Conservation (phyloP, 176 grass and related monocot genomes). For the Thinopyrum elongatum region DNA sequence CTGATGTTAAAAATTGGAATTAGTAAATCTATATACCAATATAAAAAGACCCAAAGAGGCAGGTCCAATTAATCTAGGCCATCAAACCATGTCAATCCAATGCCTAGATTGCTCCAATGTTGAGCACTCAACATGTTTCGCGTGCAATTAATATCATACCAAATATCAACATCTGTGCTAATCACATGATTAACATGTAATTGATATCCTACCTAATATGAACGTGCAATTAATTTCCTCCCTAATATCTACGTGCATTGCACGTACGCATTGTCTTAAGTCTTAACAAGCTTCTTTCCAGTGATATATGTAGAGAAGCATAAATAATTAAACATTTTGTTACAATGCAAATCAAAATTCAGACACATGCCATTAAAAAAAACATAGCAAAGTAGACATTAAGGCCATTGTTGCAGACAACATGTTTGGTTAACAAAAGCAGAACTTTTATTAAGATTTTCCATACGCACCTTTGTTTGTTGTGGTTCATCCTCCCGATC, state of each 20-base stretch:
- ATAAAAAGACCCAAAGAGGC: too few relatives aligned
- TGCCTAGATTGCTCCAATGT: too few relatives aligned
- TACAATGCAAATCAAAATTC: not conserved
- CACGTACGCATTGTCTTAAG: not conserved
- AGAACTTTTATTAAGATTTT: not conserved
- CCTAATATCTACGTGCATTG: too few relatives aligned
- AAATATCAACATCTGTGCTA: too few relatives aligned
- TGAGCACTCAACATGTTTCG: too few relatives aligned
- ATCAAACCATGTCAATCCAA: too few relatives aligned
- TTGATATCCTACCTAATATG: too few relatives aligned
- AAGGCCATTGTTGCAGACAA: not conserved
- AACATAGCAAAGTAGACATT: not conserved
- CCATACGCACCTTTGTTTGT: conserved; percentile 57
- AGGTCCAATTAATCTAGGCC: too few relatives aligned
- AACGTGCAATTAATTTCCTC: too few relatives aligned
- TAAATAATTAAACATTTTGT: not conserved
- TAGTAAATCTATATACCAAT: too few relatives aligned
- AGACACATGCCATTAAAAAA: not conserved
- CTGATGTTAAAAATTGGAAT: not conserved
- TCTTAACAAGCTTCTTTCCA: conserved; percentile 2
- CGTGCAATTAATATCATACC: too few relatives aligned
- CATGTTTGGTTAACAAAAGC: conserved; percentile 10
- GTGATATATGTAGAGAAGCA: conserved; percentile 3
- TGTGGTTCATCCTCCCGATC: conserved; percentile 63
- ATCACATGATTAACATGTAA: too few relatives aligned